These are phyloP conservation scores for Mucor circinelloides DNA, from an alignment of 371 early-diverging fungal genomes.

Conservation along the genomic window DNA sequence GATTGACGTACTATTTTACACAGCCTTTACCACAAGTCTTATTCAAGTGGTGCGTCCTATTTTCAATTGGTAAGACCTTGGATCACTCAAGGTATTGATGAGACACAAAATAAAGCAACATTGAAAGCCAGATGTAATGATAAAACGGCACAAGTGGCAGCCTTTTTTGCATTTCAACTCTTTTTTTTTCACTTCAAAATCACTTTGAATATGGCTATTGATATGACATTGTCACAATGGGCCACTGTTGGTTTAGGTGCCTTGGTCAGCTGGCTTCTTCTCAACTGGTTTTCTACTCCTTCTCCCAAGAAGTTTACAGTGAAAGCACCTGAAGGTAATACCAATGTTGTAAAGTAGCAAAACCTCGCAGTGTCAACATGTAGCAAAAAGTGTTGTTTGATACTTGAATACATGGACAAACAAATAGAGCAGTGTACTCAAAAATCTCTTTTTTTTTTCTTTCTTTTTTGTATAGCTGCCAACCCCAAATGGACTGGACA, in stretches of 20 bases:
- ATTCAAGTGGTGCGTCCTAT: too few relatives aligned
- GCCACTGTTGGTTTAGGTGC: constrained; percentile 32
- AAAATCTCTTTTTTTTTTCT: neutral
- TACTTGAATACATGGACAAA: neutral
- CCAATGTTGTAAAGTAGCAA: constrained; percentile 13
- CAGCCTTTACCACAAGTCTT: too few relatives aligned
- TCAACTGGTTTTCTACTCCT: constrained; percentile 35
- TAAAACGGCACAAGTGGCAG: constrained; percentile 1
- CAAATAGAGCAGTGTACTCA: neutral
- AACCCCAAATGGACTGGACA: constrained; percentile 58
- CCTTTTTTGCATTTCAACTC: neutral
- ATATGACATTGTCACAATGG: constrained; percentile 19
- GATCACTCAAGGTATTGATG: neutral
- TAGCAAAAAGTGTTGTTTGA: neutral
- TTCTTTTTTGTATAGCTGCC: constrained; percentile 30
- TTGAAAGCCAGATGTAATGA: neutral
- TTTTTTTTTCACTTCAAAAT: neutral
- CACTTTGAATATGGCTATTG: constrained; percentile 10
- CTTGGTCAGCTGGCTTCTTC: constrained; percentile 32
- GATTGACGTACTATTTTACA: too few relatives aligned
- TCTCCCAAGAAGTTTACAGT: constrained; percentile 42
- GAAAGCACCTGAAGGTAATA: constrained; percentile 38
- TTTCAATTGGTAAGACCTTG: neutral
- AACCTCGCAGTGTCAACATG: neutral
- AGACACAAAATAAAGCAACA: neutral